A percentile compares a stretch with the other conserved stretches of the same genome.
Conservation (phyloP, 1,284 basidiomycete genomes). For the Tilletia walkeri region DNA sequence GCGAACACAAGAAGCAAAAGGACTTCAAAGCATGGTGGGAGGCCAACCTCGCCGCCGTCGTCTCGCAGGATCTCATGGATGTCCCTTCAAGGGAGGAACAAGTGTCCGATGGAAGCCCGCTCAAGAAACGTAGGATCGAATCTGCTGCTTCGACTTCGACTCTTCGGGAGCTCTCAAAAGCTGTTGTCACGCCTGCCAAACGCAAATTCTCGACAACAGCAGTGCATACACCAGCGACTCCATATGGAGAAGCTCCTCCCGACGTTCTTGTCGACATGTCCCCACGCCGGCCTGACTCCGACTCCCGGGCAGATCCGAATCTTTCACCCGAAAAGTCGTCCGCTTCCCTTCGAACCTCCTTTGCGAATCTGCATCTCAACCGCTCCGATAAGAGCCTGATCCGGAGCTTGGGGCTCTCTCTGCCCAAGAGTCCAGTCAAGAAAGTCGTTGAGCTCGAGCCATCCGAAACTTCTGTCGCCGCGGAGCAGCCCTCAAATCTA, state of each 20-base stretch:
- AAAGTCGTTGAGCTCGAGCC: not conserved
- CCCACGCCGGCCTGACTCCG: too few relatives aligned
- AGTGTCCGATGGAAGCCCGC: not conserved
- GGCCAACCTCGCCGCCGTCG: not conserved
- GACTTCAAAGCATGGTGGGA: conserved; percentile 16
- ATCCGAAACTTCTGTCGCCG: too few relatives aligned
- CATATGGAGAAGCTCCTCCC: too few relatives aligned
- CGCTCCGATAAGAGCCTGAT: not conserved
- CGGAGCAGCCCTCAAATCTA: too few relatives aligned
- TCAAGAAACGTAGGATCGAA: not conserved
- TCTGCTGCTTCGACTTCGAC: too few relatives aligned
- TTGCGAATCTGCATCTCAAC: conserved; percentile 6
- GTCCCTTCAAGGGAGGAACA: not conserved
- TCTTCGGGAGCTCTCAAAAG: too few relatives aligned
- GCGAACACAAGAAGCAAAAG: not conserved
- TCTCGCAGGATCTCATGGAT: not conserved
- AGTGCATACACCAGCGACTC: too few relatives aligned
- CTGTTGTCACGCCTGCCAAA: too few relatives aligned
- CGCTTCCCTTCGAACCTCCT: not conserved
- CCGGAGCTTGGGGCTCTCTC: not conserved
- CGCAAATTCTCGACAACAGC: too few relatives aligned
- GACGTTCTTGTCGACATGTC: too few relatives aligned
- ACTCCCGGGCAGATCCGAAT: too few relatives aligned
- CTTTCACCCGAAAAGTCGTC: not conserved
- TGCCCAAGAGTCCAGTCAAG: conserved; percentile 7